Evolutionary conservation across 352 stramenopile species (phyloP).

Genomic region (Phytopythium montanum): DNA sequence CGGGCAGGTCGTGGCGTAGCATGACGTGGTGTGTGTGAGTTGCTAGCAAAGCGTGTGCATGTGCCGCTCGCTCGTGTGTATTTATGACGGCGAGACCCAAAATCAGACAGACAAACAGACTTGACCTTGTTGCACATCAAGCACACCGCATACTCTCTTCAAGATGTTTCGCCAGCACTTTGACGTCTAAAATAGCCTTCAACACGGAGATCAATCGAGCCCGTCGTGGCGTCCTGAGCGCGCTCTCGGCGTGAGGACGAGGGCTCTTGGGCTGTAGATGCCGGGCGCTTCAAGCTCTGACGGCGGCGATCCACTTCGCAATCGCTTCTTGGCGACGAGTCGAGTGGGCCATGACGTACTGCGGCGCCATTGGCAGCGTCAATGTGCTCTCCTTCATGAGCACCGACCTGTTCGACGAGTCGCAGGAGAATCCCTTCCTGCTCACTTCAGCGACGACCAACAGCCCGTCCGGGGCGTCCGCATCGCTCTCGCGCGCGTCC

Average conservation of each 20-base stretch:
- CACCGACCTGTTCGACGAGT: conserved; percentile 67
- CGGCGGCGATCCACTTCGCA: not conserved
- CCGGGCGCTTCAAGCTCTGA: not conserved
- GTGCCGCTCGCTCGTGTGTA: conserved; percentile 7
- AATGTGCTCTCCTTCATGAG: conserved; percentile 69
- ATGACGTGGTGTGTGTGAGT: not conserved
- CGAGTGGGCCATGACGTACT: conserved; percentile 35
- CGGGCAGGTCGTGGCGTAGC: not conserved
- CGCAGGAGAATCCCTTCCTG: conserved; percentile 67
- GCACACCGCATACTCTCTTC: too few relatives aligned
- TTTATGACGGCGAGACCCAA: conserved; percentile 7
- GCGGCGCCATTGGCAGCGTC: conserved; percentile 55
- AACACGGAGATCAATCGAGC: not conserved
- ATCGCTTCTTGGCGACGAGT: not conserved
- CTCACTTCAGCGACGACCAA: conserved; percentile 19
- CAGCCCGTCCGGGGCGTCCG: conserved; percentile 2
- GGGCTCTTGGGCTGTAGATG: not conserved
- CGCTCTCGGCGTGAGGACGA: not conserved
- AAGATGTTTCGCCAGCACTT: not conserved
- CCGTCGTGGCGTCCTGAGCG: not conserved
- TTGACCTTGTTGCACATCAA: too few relatives aligned
- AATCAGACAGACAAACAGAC: not conserved
- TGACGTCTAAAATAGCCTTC: not conserved
- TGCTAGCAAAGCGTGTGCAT: conserved; percentile 1
- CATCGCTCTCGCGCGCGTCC: not conserved